Base-by-base conservation (phyloP, 2,329 filamentous ascomycete genomes). In the Dactylellina sp. region DNA sequence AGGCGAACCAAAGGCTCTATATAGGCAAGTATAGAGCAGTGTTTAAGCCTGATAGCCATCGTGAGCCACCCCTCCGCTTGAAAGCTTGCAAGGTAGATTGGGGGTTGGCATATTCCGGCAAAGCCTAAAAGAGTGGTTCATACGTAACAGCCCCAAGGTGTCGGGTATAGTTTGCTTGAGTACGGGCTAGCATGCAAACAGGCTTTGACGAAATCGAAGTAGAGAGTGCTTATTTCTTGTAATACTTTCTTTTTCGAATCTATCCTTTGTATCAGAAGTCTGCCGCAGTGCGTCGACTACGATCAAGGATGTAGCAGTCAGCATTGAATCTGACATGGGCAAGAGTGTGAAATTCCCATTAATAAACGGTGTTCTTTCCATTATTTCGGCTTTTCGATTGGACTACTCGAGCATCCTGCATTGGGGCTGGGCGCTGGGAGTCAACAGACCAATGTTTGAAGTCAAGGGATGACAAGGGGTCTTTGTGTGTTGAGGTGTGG, bases 401-500 rank as follows among this genome's bases (percentile, higher is more conserved):
- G 25, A 14, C n/a, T 3, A 25, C 22, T 5, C 5, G 35, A 42
- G 44, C 20, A 42, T 52, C 22, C 22, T 57, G 53, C 46, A 39
- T 46, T 57, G 25, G 53, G 63, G 24, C 53, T 52, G 37, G 42
- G 53, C 12, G 28, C 44, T 50, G 42, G 53, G 46, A 24, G 44
- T 52, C 62, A 52, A 42, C 11, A 59, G 52, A 50, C 40, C 22
- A 37, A 18, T 53, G 63, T 60, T 60, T 60, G 53, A 68, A 42
- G 53, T 53, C 44, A 18, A 47, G 39, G 53, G 14, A 11, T 5
- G 22, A 18, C 7, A 35, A n/a, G 40, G 40, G 16, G 28, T 11
- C 4, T 5, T 22, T 59, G 35, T 57, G 63, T 68, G 63, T 68
- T 68, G 63, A 46, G 35, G 53, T 68, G 63, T 68, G 63, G 63